These are phyloP conservation scores for Botryotinia narcissicola DNA, from an alignment of 2,329 filamentous ascomycete genomes.

Conservation along the genomic window DNA sequence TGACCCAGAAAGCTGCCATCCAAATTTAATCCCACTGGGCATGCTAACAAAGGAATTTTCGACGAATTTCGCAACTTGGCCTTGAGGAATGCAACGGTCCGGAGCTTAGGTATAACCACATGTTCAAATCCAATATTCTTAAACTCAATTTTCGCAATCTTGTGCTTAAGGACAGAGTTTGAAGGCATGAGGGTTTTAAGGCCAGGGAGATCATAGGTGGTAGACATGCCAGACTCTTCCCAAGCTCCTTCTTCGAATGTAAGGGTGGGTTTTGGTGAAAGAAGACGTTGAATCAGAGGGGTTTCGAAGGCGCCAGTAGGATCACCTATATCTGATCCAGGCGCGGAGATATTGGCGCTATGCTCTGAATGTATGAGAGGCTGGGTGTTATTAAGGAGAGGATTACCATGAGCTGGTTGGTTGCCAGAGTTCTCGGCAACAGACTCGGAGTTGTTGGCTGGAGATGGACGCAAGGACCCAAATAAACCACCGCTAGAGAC, in stretches of 20 bases:
- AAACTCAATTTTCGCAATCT: slow-evolving; percentile 55
- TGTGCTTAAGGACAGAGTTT: slow-evolving; percentile 53
- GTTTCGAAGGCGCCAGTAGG: not conserved
- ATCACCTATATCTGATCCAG: slow-evolving; percentile 1
- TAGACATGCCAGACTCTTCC: slow-evolving; percentile 58
- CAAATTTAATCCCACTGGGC: slow-evolving; percentile 57
- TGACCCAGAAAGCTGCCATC: slow-evolving; percentile 62
- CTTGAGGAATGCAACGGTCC: slow-evolving; percentile 57
- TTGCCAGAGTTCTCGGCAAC: not conserved
- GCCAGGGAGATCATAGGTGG: slow-evolving; percentile 58
- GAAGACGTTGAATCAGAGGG: slow-evolving; percentile 2
- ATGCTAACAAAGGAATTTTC: slow-evolving; percentile 54
- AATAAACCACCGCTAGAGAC: not conserved
- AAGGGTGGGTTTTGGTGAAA: slow-evolving; percentile 33
- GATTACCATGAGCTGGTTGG: not conserved
- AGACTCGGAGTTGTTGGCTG: not conserved
- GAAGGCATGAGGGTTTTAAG: slow-evolving; percentile 55
- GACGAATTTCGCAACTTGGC: slow-evolving; percentile 56
- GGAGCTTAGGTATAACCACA: slow-evolving; percentile 60
- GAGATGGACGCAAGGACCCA: not conserved
- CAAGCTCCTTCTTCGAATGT: slow-evolving; percentile 53
- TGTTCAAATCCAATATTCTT: slow-evolving; percentile 53
- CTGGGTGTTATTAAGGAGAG: not conserved
- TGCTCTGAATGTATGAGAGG: not conserved
- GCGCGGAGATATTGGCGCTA: not conserved